Evolutionary conservation across 2,329 filamentous ascomycete genomes (phyloP).

Genomic region (Cercospora nicotianae): DNA sequence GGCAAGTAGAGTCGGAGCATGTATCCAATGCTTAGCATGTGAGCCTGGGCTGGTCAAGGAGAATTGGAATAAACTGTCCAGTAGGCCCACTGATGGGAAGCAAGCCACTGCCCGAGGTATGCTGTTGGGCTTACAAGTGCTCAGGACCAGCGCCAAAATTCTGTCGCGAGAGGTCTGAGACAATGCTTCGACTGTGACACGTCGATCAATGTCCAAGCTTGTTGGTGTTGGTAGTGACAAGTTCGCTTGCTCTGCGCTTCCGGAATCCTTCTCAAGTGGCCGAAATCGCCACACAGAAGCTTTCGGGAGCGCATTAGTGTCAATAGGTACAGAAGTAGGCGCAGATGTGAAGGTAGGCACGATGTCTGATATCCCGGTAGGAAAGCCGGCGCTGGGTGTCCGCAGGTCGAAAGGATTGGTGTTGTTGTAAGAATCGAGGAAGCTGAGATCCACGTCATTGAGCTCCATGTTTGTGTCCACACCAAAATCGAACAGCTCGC

Average conservation of each 20-base stretch:
- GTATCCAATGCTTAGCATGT: conserved; percentile 61
- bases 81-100: conserved; percentile 61
- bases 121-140: conserved; percentile 56
- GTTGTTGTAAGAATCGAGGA: conserved; percentile 49
- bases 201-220: conserved; percentile 42
- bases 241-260: conserved; percentile 41
- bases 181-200: conserved; percentile 45
- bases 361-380: conserved; percentile 36
- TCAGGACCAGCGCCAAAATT: conserved; percentile 63
- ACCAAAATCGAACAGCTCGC: conserved; percentile 48
- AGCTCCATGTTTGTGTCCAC: conserved; percentile 49
- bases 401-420: conserved; percentile 45
- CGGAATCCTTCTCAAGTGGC: conserved; percentile 41
- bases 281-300: conserved; percentile 49
- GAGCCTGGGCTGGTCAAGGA: conserved; percentile 59
- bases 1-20: conserved; percentile 60
- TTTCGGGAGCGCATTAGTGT: conserved; percentile 42
- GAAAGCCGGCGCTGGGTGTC: conserved; percentile 38
- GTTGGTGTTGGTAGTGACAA: conserved; percentile 44
- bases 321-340: conserved; percentile 34
- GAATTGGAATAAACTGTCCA: conserved; percentile 63
- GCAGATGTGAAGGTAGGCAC: conserved; percentile 39
- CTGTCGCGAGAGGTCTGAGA: conserved; percentile 54
- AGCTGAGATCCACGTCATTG: conserved; percentile 47
- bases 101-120: conserved; percentile 57